phyloP scores from a whole-genome alignment of 768 basidiomycete species.

The Leucogyrophana mollusca region DNA sequence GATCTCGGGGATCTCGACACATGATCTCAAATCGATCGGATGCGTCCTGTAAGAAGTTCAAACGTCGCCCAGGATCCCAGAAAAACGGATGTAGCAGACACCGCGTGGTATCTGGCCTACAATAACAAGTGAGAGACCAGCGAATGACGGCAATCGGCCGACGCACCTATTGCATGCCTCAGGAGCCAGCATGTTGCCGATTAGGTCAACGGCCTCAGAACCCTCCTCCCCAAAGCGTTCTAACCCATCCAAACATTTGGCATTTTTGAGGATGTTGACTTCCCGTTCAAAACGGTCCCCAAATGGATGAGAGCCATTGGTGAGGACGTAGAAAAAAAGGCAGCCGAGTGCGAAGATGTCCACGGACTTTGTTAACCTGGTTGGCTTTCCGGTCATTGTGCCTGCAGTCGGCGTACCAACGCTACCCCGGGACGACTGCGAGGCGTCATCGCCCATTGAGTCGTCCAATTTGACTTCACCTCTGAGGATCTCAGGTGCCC shows the following conservation, averaged over 20 bases:
- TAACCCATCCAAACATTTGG: slow-evolving; percentile 66
- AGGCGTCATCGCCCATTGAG: slow-evolving; percentile 56
- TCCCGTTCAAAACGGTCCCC: slow-evolving; percentile 93
- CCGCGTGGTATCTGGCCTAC: slow-evolving; percentile 84
- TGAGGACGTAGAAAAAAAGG: slow-evolving; percentile 90
- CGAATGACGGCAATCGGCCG: background rate
- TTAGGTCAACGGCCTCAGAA: slow-evolving; percentile 83
- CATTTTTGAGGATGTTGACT: slow-evolving; percentile 86
- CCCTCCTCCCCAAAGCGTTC: slow-evolving; percentile 91
- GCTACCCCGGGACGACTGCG: slow-evolving; percentile 67
- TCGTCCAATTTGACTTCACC: slow-evolving; percentile 95
- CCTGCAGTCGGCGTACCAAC: slow-evolving; percentile 45
- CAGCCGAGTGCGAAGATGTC: slow-evolving; percentile 97
- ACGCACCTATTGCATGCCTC: slow-evolving; percentile 74
- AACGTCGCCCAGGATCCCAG: slow-evolving; percentile 84
- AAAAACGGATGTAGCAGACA: slow-evolving; percentile 94
- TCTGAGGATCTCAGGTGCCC: slow-evolving; percentile 92
- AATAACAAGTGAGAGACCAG: slow-evolving; percentile 5
- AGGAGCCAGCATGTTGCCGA: slow-evolving; percentile 73
- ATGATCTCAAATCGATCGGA: slow-evolving; percentile 98
- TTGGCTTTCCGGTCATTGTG: slow-evolving; percentile 44
- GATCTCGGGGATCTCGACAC: slow-evolving; percentile 87
- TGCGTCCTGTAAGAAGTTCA: slow-evolving; percentile 95
- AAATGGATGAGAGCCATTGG: slow-evolving; percentile 89
- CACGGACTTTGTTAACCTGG: slow-evolving; percentile 88